A percentile compares a stretch with the other conserved stretches of the same genome.
These are phyloP conservation scores for Thinopyrum elongatum DNA, from an alignment of 176 grass and related monocot genomes.

Conservation along the genomic window DNA sequence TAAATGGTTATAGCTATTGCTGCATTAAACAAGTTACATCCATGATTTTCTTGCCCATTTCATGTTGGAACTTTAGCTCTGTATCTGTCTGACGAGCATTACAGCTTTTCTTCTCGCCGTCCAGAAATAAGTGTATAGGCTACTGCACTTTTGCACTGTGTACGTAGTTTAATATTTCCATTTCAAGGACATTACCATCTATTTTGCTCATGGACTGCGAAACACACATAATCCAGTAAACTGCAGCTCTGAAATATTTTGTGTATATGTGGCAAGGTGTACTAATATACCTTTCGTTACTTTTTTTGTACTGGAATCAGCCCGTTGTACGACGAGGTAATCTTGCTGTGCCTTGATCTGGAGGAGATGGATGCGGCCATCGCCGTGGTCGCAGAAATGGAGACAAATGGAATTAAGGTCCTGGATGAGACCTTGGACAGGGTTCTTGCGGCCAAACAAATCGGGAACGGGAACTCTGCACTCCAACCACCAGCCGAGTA, in stretches of 20 bases:
- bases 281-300: constrained; percentile 17
- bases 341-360: constrained; percentile 78
- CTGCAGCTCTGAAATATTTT: not conserved
- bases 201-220: not conserved
- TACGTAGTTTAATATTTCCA: not conserved
- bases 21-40: not conserved
- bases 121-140: not conserved
- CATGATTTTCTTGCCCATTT: constrained; percentile 4
- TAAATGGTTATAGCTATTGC: constrained; percentile 8
- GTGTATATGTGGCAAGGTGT: not conserved
- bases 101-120: not conserved
- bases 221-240: not conserved
- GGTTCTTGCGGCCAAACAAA: constrained; percentile 70
- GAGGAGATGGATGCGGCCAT: constrained; percentile 82
- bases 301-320: constrained; percentile 42
- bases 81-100: not conserved
- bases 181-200: not conserved
- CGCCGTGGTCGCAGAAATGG: constrained; percentile 85
- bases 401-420: constrained; percentile 84
- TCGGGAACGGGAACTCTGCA: constrained; percentile 49
- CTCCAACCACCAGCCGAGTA: constrained; percentile 28
- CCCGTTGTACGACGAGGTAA: constrained; percentile 80
- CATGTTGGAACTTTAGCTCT: constrained; percentile 13
- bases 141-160: not conserved
- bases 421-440: constrained; percentile 81